These are phyloP conservation scores for Citrus australasica DNA, from an alignment of 345 rosid species.

Conservation along the genomic window DNA sequence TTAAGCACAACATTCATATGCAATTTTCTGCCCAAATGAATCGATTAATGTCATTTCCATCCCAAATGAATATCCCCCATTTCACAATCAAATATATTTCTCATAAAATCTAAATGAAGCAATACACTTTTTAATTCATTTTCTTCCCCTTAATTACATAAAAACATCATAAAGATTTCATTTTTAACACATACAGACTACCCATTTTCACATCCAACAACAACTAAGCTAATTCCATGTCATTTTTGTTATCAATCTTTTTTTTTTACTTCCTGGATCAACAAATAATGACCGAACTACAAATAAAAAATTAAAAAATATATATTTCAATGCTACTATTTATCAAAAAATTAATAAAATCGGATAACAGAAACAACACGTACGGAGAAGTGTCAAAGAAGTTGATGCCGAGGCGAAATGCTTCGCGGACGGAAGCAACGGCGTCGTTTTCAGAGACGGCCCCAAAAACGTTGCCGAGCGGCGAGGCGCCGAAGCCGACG, in stretches of 20 bases:
- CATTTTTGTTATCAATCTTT: neutral
- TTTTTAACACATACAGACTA: neutral
- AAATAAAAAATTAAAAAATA: neutral
- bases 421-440: conserved; percentile 69
- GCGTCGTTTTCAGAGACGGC: conserved; percentile 81
- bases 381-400: conserved; percentile 99
- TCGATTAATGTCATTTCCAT: neutral
- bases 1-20: neutral
- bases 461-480: conserved; percentile 83
- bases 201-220: neutral
- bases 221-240: neutral
- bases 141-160: neutral
- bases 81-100: neutral
- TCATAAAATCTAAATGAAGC: neutral
- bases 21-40: neutral
- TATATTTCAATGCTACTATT: neutral
- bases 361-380: conserved; percentile 1
- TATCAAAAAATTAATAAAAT: neutral
- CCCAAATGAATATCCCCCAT: conserved; percentile 1
- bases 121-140: neutral
- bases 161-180: neutral
- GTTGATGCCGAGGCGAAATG: conserved; percentile 84
- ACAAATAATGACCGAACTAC: neutral
- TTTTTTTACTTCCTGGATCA: neutral
- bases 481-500: conserved; percentile 92